A percentile compares a stretch with the other conserved stretches of the same genome.
Evolutionary conservation across 106 monocot genomes (phyloP).

Genomic region (Iris macrosiphon): DNA sequence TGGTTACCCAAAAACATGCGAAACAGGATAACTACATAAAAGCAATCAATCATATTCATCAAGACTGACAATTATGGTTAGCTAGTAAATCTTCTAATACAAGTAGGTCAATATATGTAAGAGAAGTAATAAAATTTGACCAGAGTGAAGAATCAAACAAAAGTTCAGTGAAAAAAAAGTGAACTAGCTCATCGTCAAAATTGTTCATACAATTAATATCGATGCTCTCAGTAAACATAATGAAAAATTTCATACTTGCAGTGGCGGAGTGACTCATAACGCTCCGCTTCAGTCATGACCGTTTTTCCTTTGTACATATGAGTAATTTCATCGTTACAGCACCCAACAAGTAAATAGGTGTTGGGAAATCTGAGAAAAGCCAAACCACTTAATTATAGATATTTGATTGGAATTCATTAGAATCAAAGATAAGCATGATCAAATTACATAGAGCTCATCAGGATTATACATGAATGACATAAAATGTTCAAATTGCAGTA

Average conservation of each 20-base stretch:
- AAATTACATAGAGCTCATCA: neutral
- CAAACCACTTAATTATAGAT: neutral
- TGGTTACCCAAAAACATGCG: too few species aligned
- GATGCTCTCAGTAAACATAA: neutral
- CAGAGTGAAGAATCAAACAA: too few species aligned
- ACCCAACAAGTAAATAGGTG: slow-evolving; percentile 15
- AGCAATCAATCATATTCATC: too few species aligned
- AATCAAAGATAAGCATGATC: too few species aligned
- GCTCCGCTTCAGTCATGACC: slow-evolving; percentile 19
- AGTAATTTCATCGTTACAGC: slow-evolving; percentile 16
- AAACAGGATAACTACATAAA: too few species aligned
- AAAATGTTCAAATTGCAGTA: too few species aligned
- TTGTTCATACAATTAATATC: neutral
- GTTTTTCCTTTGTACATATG: slow-evolving; percentile 22
- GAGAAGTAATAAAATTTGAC: too few species aligned
- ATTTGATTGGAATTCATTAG: neutral
- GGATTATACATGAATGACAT: neutral
- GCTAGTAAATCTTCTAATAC: too few species aligned
- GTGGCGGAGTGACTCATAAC: slow-evolving; percentile 14
- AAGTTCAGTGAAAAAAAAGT: too few species aligned
- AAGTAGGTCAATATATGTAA: too few species aligned
- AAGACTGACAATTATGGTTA: too few species aligned
- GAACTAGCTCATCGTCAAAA: neutral
- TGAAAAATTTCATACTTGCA: slow-evolving; percentile 12
- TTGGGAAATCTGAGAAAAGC: slow-evolving; percentile 13